Evolutionary conservation across 345 rosid species (phyloP), one percentile per base, ranked within the genome.

Genomic region (Garcia nutans): DNA sequence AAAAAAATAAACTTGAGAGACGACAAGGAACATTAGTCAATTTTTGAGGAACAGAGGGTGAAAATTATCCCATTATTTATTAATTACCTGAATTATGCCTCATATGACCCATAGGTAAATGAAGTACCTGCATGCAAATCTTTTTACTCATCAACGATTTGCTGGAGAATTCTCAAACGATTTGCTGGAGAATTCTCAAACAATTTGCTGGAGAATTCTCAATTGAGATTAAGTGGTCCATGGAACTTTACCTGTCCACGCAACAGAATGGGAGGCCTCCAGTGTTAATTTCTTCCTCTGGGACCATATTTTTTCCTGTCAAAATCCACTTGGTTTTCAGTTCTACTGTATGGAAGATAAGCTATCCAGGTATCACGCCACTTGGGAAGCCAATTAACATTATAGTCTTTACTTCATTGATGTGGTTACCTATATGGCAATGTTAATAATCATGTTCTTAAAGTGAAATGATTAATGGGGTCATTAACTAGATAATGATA

Each of bases 191-290:
- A n/a, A n/a, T n/a, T n/a, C n/a, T n/a, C n/a, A n/a, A n/a, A n/a
- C n/a, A n/a, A n/a, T 54, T 54, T 13, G 8, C 57, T 54, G 52
- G 50, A 19, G 20, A 68, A 56, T 58, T 22, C 62, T 20, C 20
- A 54, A 58, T 28, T 76, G 49, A 74, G 74, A 71, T 28, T 72
- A 65, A 73, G 69, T 63, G 80, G 68, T 67, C 72, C 81, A 26
- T 50, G 65, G 28, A 28, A 59, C 15, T 72, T 77, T 54, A 24
- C 45, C 24, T 31, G 65, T 50, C 71, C 68, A 67, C 70, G 54
- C 60, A 63, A 37, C 73, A 13, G 50, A 19, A 65, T 20, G 69
- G 72, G 50, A 50, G 64, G 52, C 65, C 64, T 22, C 8, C 2
- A 55, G 22, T 31, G 17, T 22, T 63, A 33, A 33, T 68, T 72